Conservation (phyloP, 257 asterid genomes). For the Ilex asprella region DNA sequence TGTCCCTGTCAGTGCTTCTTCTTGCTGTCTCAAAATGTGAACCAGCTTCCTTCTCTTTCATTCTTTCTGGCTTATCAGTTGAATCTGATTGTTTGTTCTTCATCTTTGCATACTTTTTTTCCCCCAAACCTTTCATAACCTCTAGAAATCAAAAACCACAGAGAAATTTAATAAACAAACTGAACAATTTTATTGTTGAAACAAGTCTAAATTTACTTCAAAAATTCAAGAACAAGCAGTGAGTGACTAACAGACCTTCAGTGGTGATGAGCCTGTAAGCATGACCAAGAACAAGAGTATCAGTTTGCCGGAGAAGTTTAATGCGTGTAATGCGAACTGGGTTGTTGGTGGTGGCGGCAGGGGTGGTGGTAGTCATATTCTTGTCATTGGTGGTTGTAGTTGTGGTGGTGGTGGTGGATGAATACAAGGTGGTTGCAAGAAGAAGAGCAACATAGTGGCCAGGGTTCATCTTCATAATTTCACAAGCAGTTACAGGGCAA, state of each 20-base stretch:
- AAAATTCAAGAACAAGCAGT: too few relatives aligned
- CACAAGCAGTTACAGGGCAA: constrained; percentile 46
- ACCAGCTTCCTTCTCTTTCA: constrained; percentile 21
- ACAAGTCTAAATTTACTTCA: neutral
- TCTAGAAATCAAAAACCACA: constrained; percentile 14
- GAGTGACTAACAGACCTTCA: neutral
- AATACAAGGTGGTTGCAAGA: constrained; percentile 70
- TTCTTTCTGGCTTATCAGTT: constrained; percentile 27
- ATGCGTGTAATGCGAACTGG: neutral
- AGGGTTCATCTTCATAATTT: constrained; percentile 76
- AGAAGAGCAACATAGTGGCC: constrained; percentile 91
- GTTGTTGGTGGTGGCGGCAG: constrained; percentile 8
- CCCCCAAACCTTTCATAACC: constrained; percentile 73
- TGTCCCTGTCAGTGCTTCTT: constrained; percentile 35
- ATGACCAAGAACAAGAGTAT: constrained; percentile 1
- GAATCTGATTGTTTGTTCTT: constrained; percentile 34
- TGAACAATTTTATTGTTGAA: neutral
- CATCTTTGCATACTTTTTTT: constrained; percentile 65
- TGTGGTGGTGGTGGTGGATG: constrained; percentile 31
- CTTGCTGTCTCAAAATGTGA: constrained; percentile 41
- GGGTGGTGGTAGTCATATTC: constrained; percentile 9
- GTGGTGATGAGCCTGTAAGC: neutral
- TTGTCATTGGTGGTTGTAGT: constrained; percentile 14
- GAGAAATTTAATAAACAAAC: neutral
- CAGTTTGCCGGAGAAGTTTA: constrained; percentile 1